Evolutionary conservation across 495 filamentous ascomycete genomes (phyloP).

Genomic region (Massariosphaeria phaeospora): DNA sequence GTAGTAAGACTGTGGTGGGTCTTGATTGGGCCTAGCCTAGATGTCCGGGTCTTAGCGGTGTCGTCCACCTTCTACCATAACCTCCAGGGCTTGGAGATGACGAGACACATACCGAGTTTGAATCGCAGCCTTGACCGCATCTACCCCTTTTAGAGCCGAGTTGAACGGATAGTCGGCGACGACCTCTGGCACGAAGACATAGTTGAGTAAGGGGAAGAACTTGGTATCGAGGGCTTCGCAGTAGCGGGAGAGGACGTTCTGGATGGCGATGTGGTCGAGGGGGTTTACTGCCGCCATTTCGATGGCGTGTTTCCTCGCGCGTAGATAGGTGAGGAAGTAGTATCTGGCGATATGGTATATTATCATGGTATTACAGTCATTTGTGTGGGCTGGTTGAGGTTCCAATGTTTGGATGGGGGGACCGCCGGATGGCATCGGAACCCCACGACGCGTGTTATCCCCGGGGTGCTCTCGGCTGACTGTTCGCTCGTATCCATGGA

Average conservation of each 20-base stretch:
- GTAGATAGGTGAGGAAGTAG: background rate
- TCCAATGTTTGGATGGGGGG: too few relatives aligned
- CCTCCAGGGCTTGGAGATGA: background rate
- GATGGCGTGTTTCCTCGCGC: background rate
- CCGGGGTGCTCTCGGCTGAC: too few relatives aligned
- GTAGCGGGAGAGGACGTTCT: conserved; percentile 35
- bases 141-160: conserved; percentile 27
- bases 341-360: too few relatives aligned
- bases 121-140: conserved; percentile 26
- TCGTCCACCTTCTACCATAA: too few relatives aligned
- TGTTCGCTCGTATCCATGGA: too few relatives aligned
- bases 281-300: conserved; percentile 16
- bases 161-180: conserved; percentile 34
- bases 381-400: too few relatives aligned
- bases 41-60: too few relatives aligned
- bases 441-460: too few relatives aligned
- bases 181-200: conserved; percentile 36
- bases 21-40: conserved; percentile 30
- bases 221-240: conserved; percentile 38
- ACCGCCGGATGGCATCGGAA: too few relatives aligned
- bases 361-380: too few relatives aligned
- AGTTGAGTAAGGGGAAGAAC: conserved; percentile 28
- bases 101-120: conserved; percentile 11
- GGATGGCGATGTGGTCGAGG: conserved; percentile 33
- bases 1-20: conserved; percentile 37